Conservation (phyloP, 1,139 yeast genomes). For the Candida frijolesensis region DNA sequence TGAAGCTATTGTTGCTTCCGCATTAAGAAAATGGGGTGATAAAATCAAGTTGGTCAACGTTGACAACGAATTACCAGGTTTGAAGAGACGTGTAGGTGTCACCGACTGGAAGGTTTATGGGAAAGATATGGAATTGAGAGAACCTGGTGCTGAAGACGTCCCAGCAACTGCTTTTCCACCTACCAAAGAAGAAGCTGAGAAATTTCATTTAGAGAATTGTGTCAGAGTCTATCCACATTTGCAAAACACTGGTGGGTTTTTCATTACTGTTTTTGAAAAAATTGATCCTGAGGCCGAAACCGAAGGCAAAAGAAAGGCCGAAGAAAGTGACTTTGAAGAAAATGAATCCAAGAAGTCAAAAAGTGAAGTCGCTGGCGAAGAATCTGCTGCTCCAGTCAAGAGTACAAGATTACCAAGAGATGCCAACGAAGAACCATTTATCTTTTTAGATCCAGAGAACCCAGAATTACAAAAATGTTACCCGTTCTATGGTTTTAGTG, state of each 20-base stretch:
- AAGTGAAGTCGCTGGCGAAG: constrained; percentile 20
- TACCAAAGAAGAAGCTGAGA: constrained; percentile 63
- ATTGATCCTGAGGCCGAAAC: constrained; percentile 35
- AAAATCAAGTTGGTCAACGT: constrained; percentile 73
- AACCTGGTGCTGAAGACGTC: constrained; percentile 51
- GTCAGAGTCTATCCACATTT: constrained; percentile 96
- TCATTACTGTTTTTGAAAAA: constrained; percentile 90
- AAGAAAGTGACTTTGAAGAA: constrained; percentile 31
- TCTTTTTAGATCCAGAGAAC: constrained; percentile 69
- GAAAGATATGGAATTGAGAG: constrained; percentile 66
- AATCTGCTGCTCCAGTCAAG: constrained; percentile 26
- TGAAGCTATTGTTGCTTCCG: constrained; percentile 95
- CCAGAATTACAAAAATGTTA: constrained; percentile 74
- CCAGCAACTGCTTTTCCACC: constrained; percentile 80
- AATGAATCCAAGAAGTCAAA: constrained; percentile 38
- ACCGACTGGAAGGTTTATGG: constrained; percentile 83
- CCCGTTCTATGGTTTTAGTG: constrained; percentile 78
- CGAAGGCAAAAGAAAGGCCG: constrained; percentile 26
- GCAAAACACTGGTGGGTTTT: constrained; percentile 98
- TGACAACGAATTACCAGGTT: constrained; percentile 71
- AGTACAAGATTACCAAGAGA: constrained; percentile 84
- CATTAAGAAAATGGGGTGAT: constrained; percentile 77
- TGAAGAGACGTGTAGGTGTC: constrained; percentile 74
- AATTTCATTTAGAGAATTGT: constrained; percentile 72
- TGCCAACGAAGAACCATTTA: constrained; percentile 92